Conservation (phyloP, 331 rosid species). For the Ulmus americana region DNA sequence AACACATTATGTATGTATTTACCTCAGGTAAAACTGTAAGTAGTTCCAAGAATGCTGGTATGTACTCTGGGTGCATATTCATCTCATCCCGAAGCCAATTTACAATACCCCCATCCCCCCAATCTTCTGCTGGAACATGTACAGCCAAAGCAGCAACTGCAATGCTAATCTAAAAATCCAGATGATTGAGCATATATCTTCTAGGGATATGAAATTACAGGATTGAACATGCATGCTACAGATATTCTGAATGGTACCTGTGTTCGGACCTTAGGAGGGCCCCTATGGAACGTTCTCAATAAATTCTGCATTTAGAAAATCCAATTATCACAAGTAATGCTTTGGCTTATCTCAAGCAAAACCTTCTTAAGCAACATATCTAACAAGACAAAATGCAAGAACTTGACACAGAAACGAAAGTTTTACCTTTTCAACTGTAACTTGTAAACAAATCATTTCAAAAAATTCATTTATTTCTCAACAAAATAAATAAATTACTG, state of each 20-base stretch:
- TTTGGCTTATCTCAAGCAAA: background rate
- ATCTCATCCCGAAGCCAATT: constrained; percentile 97
- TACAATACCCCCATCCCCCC: constrained; percentile 99
- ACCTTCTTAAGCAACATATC: background rate
- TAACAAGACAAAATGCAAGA: background rate
- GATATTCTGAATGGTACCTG: constrained; percentile 55
- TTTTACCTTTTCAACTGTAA: background rate
- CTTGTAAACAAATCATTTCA: background rate
- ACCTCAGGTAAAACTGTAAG: constrained; percentile 99
- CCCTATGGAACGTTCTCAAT: constrained; percentile 84
- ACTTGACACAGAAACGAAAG: background rate
- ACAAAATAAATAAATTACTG: no score
- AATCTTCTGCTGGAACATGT: constrained; percentile 90
- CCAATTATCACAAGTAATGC: constrained; percentile 5
- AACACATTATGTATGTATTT: constrained; percentile 2
- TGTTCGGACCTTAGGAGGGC: constrained; percentile 94
- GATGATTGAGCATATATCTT: constrained; percentile 30
- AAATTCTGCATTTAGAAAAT: constrained; percentile 64
- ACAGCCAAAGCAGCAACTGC: constrained; percentile 99
- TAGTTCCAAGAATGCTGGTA: constrained; percentile 97
- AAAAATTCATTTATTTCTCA: background rate
- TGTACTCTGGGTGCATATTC: constrained; percentile 91
- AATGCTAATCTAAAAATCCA: constrained; percentile 77
- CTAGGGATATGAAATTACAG: constrained; percentile 2
- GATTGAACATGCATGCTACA: background rate